Percentiles rank a stretch among this genome's conserved stretches.
phyloP scores from a whole-genome alignment of 495 filamentous ascomycete species.

The Peziza echinospora region DNA sequence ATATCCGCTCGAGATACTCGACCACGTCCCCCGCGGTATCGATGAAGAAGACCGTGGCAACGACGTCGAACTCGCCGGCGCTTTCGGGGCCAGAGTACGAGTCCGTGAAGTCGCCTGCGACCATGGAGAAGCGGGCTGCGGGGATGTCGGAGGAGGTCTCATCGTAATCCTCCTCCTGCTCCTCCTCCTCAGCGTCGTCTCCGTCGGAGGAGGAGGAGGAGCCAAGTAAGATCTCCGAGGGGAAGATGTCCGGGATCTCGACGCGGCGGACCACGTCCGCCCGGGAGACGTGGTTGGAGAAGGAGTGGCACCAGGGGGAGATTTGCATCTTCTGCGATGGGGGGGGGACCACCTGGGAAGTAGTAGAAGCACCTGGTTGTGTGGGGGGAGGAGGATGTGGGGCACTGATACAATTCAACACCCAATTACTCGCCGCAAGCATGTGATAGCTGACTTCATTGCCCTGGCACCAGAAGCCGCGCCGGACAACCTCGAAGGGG shows the following conservation, averaged over 20 bases:
- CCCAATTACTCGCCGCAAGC: slow-evolving; percentile 63
- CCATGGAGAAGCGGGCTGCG: slow-evolving; percentile 58
- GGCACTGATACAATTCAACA: slow-evolving; percentile 41
- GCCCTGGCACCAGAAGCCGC: slow-evolving; percentile 39
- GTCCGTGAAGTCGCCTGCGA: slow-evolving; percentile 27
- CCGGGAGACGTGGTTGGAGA: slow-evolving; percentile 25
- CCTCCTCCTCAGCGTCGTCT: too few relatives aligned
- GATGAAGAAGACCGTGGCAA: slow-evolving; percentile 30
- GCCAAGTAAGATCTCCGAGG: neutral
- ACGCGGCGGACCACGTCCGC: slow-evolving; percentile 22
- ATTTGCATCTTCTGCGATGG: too few relatives aligned
- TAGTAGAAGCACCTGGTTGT: neutral
- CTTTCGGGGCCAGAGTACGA: slow-evolving; percentile 24
- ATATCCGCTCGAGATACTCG: slow-evolving; percentile 25
- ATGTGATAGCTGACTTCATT: slow-evolving; percentile 96
- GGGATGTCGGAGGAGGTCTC: too few relatives aligned
- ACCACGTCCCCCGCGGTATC: slow-evolving; percentile 29
- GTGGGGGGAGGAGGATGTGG: neutral
- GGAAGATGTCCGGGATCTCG: slow-evolving; percentile 20
- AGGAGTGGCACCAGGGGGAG: slow-evolving; percentile 26
- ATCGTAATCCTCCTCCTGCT: too few relatives aligned
- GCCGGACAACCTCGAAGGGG: slow-evolving; percentile 62
- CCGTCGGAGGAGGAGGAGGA: neutral
- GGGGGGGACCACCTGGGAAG: neutral
- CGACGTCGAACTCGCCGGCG: slow-evolving; percentile 20